Base-by-base conservation (phyloP, 2,329 filamentous ascomycete species). In the Cladosporium oxysporum region DNA sequence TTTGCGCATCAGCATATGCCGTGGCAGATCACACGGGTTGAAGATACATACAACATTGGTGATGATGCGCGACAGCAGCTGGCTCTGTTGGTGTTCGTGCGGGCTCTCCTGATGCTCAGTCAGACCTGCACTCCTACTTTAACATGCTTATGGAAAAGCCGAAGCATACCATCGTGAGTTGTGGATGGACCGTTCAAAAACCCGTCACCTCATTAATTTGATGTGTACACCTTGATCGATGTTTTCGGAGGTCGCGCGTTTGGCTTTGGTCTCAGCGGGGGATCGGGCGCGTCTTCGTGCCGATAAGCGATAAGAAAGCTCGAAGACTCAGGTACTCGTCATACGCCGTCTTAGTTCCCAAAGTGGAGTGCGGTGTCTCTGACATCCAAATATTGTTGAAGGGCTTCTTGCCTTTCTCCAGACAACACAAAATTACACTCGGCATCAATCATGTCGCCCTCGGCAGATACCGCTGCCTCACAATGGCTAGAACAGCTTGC, bases 41-140 rank as follows among this genome's bases (percentile, higher is more conserved):
- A 65, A n/a, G 5, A 21, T 26, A 59, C 57, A 47, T 86, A 98
- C 94, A 75, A 98, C 93, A 76, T 99, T 99, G 76, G 90, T 95
- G 81, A 97, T 96, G 81, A 99, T 97, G 68, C 95, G 92, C 26
- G 92, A 95, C 55, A 98, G 87, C 73, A 99, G 85, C 62, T 97
- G 84, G 75, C 91, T 96, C 84, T 99, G 94, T 83, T 98, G 95
- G 73, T 98, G 93, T 78, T 98, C 95, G 76, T 99, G 95, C 47
- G 95, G 95, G 74, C 92, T 97, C 79, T 99, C 95, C 94, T 89
- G 66, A 55, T 29, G 23, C 3, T n/a, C 18, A 10, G 33, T 63
- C 23, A 47, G 50, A 47, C 18, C 3, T 26, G 11, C 2, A 1
- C 10, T 23, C 5, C 16, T 29, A 23, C 16, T 29, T 12, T 21